Evolutionary conservation across 257 asterid species (phyloP), one percentile per base, ranked within the genome.

Genomic region (Cruciata laevipes): DNA sequence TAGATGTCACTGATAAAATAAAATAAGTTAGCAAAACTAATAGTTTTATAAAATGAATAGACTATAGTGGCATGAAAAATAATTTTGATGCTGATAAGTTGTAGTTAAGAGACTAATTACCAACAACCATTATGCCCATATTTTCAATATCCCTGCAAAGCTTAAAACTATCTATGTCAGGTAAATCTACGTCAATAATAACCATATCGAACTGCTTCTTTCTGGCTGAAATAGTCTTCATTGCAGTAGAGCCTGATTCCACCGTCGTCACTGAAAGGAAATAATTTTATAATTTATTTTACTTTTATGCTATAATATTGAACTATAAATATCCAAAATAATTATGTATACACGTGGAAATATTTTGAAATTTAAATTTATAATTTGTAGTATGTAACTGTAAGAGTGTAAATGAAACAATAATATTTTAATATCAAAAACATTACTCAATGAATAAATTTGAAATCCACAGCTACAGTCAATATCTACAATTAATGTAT

Each of bases 131-230:
- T 8, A 67, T 18, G 6, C 62, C 7, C 69, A 18, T 20, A 4
- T 24, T 55, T 0, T 23, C 51, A 0, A 68, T 71, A 44, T 71
- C 23, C 33, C 25, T 64, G n/a, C 75, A 53, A 18, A 78, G 60
- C 32, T 14, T 27, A 25, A 47, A 55, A 14, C 63, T 73, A 11
- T 62, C 56, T 24, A 23, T 56, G 53, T 74, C 76, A 65, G 35
- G 25, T 13, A 68, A 70, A 37, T 74, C n/a, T 12, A 71, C 33
- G 47, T 76, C 59, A 61, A 67, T 76, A 14, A 76, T 76, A 3
- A 76, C 51, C 20, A 71, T 23, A 25, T 76, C 80, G 25, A 71
- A 76, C 10, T 35, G 47, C 40, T 62, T 20, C 27, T 51, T 49
- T 37, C 66, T 66, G 51, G 32, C 1, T 3, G 12, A 4, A 42